Conservation (phyloP, 2,329 filamentous ascomycete species). For the Emydomyces testavorans region DNA sequence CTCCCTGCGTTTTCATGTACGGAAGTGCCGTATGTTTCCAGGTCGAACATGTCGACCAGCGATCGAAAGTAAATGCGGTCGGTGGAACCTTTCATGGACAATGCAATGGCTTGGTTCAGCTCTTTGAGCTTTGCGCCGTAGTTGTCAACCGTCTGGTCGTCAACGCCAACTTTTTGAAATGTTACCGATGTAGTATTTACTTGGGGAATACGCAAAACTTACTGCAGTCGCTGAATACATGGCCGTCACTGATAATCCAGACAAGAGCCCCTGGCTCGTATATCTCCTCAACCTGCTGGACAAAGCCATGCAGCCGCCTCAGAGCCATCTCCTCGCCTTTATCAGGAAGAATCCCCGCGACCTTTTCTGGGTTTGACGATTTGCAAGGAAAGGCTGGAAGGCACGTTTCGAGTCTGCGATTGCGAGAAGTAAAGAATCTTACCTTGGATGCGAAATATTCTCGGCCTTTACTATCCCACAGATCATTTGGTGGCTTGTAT, state of each 20-base stretch:
- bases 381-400: conserved; percentile 9
- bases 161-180: not conserved
- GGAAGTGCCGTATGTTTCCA: not conserved
- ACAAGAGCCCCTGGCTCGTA: conserved; percentile 6
- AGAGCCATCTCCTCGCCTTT: conserved; percentile 8
- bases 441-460: conserved; percentile 4
- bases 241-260: conserved; percentile 6
- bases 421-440: conserved; percentile 3
- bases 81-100: not conserved
- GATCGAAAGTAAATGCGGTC: conserved; percentile 4
- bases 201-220: not conserved
- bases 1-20: not conserved
- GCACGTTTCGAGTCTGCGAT: not conserved
- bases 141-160: conserved; percentile 4
- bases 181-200: too few relatives aligned
- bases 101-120: conserved; percentile 1
- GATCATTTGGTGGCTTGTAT: not conserved
- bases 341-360: not conserved
- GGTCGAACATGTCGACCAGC: conserved; percentile 6
- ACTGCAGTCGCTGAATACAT: conserved; percentile 10
- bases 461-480: not conserved
- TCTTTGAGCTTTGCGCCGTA: conserved; percentile 5
- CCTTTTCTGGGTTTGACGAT: conserved; percentile 5
- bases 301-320: conserved; percentile 1
- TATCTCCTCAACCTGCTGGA: not conserved